Percentiles rank a stretch among this genome's conserved stretches.
phyloP scores from a whole-genome alignment of 768 basidiomycete genomes.

The Auricularia heimuer region DNA sequence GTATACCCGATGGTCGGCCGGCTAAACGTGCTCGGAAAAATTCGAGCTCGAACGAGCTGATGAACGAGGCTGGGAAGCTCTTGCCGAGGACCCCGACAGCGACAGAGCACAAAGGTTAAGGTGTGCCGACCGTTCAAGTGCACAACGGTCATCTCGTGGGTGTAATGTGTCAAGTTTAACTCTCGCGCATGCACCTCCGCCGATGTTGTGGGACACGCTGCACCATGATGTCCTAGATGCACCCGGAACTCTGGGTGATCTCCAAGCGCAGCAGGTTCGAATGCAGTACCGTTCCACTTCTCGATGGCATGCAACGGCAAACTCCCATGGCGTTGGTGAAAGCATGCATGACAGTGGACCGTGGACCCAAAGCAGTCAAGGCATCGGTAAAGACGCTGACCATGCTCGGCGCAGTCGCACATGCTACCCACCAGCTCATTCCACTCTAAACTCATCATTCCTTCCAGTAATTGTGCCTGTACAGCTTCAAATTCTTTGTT shows the following conservation, averaged over 20 bases:
- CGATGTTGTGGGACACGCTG: background rate
- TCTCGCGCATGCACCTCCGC: background rate
- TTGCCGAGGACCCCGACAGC: background rate
- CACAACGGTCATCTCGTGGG: background rate
- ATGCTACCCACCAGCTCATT: background rate
- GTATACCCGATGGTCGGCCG: background rate
- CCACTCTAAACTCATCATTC: background rate
- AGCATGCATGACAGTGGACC: background rate
- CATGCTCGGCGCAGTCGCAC: background rate
- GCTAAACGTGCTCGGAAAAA: background rate
- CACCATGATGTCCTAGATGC: background rate
- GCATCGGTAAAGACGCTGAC: background rate
- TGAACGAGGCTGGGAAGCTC: background rate
- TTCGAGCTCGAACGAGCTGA: background rate
- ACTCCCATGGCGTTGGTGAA: background rate
- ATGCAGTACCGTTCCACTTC: background rate
- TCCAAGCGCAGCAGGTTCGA: background rate
- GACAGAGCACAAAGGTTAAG: background rate
- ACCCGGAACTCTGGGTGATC: background rate
- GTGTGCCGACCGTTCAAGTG: background rate
- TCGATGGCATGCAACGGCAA: background rate
- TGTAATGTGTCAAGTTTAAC: background rate
- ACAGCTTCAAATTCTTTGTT: too few relatives aligned
- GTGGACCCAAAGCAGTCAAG: background rate
- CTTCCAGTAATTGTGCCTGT: background rate